Evolutionary conservation across 2,329 filamentous ascomycete genomes (phyloP).

Genomic region (Coniosporium tulheliwenetii): DNA sequence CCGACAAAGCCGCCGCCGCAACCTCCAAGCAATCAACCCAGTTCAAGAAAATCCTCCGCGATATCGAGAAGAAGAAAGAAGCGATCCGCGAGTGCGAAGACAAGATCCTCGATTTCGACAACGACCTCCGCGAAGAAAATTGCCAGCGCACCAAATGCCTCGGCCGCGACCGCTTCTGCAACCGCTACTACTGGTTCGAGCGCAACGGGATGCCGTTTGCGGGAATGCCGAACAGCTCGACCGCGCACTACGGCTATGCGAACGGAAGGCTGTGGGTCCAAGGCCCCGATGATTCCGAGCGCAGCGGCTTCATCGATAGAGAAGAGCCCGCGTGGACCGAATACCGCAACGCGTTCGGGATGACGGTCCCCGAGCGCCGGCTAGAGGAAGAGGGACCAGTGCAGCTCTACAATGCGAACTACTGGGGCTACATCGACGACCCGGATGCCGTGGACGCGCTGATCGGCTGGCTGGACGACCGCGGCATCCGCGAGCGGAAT

Average conservation of each 20-base stretch:
- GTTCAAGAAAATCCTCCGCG: constrained; percentile 72
- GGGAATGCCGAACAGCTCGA: constrained; percentile 77
- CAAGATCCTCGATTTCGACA: constrained; percentile 72
- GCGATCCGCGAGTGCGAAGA: constrained; percentile 69
- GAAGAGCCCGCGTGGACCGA: constrained; percentile 53
- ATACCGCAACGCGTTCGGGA: constrained; percentile 61
- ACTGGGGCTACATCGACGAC: constrained; percentile 89
- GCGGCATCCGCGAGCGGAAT: constrained; percentile 73
- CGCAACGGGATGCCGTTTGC: constrained; percentile 95
- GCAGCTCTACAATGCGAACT: constrained; percentile 55
- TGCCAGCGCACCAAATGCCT: constrained; percentile 80
- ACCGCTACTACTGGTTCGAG: constrained; percentile 98
- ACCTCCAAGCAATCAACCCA: constrained; percentile 64
- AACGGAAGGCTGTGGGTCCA: constrained; percentile 96
- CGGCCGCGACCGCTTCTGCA: constrained; percentile 94
- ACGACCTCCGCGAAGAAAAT: constrained; percentile 85
- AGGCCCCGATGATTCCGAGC: constrained; percentile 79
- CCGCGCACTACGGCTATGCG: constrained; percentile 71
- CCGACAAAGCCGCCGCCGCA: constrained; percentile 42
- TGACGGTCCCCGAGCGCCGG: constrained; percentile 77
- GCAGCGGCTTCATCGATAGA: constrained; percentile 73
- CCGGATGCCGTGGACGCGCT: constrained; percentile 62
- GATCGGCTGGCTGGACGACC: constrained; percentile 75
- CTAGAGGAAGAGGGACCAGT: constrained; percentile 70
- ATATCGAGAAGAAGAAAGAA: constrained; percentile 76